Evolutionary conservation across 768 basidiomycete species (phyloP).

Genomic region (Kwoniella botswanensis): DNA sequence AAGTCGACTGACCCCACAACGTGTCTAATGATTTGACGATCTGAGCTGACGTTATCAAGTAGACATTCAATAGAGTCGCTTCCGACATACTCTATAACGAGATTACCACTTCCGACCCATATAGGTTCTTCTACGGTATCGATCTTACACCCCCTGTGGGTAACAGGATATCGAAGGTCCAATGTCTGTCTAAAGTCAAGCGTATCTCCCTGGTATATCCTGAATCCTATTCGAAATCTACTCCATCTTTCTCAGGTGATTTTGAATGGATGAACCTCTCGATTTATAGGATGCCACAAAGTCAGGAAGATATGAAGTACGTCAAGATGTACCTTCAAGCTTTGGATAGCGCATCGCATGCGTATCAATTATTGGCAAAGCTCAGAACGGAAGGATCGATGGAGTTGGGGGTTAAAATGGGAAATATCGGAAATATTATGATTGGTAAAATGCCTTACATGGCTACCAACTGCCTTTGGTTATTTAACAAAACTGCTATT

Average conservation of each 20-base stretch:
- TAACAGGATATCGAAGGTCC: not conserved
- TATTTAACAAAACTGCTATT: not conserved
- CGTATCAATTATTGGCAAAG: not conserved
- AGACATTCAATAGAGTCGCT: conserved; percentile 1
- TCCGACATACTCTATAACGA: not conserved
- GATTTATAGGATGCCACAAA: conserved; percentile 3
- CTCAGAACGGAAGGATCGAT: not conserved
- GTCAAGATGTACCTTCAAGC: not conserved
- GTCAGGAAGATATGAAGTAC: not conserved
- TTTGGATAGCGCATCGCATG: not conserved
- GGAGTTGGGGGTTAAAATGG: not conserved
- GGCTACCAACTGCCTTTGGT: not conserved
- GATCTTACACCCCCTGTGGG: not conserved
- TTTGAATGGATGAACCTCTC: not conserved
- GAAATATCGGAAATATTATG: not conserved
- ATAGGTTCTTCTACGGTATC: conserved; percentile 11
- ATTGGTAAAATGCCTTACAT: not conserved
- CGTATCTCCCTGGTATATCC: not conserved
- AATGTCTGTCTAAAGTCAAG: not conserved
- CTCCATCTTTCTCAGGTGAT: not conserved
- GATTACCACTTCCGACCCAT: not conserved
- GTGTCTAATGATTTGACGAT: not conserved
- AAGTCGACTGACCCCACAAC: not conserved
- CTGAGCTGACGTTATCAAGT: not conserved
- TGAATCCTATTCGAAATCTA: not conserved